Percentiles rank a stretch among this genome's conserved stretches.
Conservation (phyloP, 352 stramenopile species). For the Phytophthora pluvialis region DNA sequence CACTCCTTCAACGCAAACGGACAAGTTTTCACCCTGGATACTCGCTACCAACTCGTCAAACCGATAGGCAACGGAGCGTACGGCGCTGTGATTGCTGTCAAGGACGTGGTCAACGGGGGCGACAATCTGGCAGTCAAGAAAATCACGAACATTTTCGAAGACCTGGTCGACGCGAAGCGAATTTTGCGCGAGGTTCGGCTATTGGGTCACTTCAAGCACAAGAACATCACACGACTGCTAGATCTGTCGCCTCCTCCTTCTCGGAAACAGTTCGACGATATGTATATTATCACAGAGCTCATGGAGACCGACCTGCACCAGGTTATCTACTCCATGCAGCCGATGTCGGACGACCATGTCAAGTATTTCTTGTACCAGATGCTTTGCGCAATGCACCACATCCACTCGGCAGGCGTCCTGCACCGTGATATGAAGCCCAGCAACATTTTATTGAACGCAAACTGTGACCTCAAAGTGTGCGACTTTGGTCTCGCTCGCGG, state of each 20-base stretch:
- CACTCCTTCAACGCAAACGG: conserved; percentile 83
- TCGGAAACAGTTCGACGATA: conserved; percentile 94
- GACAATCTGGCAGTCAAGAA: conserved; percentile 94
- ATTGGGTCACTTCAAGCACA: conserved; percentile 86
- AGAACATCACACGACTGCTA: conserved; percentile 94
- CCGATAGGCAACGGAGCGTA: conserved; percentile 90
- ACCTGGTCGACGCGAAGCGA: conserved; percentile 98
- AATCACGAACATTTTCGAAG: conserved; percentile 93
- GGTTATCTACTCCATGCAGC: conserved; percentile 95
- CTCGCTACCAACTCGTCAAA: conserved; percentile 90
- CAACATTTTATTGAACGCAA: conserved; percentile 84
- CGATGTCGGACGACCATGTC: conserved; percentile 89
- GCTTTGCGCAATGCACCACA: conserved; percentile 88
- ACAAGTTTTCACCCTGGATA: conserved; percentile 87
- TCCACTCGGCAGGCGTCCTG: conserved; percentile 93
- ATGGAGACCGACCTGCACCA: conserved; percentile 98
- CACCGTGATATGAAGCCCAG: conserved; percentile 87
- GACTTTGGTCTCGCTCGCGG: conserved; percentile 81
- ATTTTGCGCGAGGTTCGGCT: conserved; percentile 96
- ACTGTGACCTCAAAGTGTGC: conserved; percentile 84
- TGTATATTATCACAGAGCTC: conserved; percentile 97
- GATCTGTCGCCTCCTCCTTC: conserved; percentile 93
- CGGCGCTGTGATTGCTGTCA: conserved; percentile 90
- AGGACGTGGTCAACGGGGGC: conserved; percentile 52
- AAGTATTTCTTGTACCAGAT: conserved; percentile 88